Base-by-base conservation (phyloP, 768 basidiomycete genomes). In the Suillus occidentalis region DNA sequence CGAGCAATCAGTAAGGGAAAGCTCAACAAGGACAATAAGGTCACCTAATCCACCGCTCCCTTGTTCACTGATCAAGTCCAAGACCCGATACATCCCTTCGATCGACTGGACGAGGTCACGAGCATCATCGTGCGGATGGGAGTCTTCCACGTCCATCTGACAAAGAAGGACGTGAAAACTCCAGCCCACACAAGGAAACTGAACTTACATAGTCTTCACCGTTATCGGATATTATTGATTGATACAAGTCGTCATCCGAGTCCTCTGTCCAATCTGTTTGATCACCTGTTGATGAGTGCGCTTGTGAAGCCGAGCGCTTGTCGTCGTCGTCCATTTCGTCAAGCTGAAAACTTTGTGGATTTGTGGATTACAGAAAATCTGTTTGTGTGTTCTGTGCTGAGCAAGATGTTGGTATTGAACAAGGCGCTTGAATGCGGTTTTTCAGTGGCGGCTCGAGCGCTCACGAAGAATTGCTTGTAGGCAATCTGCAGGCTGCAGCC, bases 61-160 rank as follows among this genome's bases (percentile, higher is more conserved):
- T 56, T 79, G 75, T 64, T 87, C 87, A 10, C 72, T 79, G 65
- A 86, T 82, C 16, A 87, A 74, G 60, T 87, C 85, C 8, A 87
- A 75, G 40, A 87, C 77, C 7, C 84, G 79, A 72, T 81, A 85
- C 76, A 86, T 76, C 31, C 82, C 83, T 56, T 75, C 71, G 68
- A 87, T 74, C 2, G 69, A 77, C 61, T 60, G 60, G 6, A 65
- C 65, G 56, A 76, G 53, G 37, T 77, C 76, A 16, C 60, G 40
- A 53, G 60, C 67, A 37, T 74, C 69, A 5, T 10, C 56, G 39
- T 65, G 66, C 1, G 45, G 63, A 28, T 49, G 56, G 0, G 28
- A 52, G 18, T 4, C 8, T 8, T 74, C 68, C 13, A 69, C n/a
- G 47, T 68, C 68, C 65, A 71, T 76, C 73, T 76, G 36, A 49